These are phyloP conservation scores for Thinopyrum elongatum DNA, from an alignment of 176 grass and related monocot genomes.

Conservation along the genomic window DNA sequence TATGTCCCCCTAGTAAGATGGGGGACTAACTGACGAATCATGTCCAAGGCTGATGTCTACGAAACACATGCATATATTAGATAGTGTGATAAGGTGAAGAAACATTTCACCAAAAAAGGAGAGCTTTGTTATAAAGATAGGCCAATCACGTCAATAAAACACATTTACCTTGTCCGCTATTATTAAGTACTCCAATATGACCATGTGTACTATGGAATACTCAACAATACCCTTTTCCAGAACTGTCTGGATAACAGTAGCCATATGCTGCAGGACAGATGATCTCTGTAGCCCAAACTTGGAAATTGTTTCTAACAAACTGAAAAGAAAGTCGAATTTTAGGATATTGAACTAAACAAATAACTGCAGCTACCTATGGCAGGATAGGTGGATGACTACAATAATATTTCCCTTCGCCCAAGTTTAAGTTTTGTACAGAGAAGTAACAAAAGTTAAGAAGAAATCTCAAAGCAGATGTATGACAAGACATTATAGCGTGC, in stretches of 20 bases:
- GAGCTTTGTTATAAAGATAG: neutral
- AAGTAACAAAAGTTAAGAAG: neutral
- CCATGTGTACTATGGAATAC: conserved; percentile 73
- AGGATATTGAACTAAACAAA: neutral
- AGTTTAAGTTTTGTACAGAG: neutral
- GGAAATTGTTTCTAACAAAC: conserved; percentile 81
- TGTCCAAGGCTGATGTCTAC: conserved; percentile 67
- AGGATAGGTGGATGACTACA: neutral
- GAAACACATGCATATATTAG: conserved; percentile 32
- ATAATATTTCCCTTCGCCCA: neutral
- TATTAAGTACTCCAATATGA: conserved; percentile 76
- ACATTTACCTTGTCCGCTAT: conserved; percentile 87
- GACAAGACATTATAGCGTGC: neutral
- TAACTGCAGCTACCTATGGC: neutral
- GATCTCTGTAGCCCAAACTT: conserved; percentile 79
- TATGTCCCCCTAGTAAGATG: conserved; percentile 67
- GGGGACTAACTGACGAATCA: conserved; percentile 77
- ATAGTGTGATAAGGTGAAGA: neutral
- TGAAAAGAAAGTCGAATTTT: conserved; percentile 30
- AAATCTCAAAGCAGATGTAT: neutral
- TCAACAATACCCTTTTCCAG: conserved; percentile 89
- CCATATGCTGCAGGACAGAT: conserved; percentile 81
- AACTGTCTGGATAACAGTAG: conserved; percentile 55
- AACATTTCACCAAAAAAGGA: neutral
- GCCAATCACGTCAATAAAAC: neutral